Evolutionary conservation across 169 alveolate species (phyloP).

Genomic region (Theileria luwenshuni): DNA sequence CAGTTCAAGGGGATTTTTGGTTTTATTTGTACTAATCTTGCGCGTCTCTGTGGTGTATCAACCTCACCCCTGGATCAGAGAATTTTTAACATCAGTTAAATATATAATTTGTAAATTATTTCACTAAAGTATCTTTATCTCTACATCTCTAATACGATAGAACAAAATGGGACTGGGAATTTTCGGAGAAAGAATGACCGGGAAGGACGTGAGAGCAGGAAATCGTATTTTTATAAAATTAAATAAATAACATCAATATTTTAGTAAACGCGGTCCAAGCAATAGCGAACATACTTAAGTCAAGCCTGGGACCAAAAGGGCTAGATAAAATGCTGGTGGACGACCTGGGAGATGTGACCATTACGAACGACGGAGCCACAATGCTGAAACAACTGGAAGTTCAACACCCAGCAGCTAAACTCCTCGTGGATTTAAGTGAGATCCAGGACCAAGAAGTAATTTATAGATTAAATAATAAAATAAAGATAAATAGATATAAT

Average conservation of each 20-base stretch:
- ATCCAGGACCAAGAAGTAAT: slow-evolving; percentile 93
- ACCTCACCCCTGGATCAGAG: slow-evolving; percentile 3
- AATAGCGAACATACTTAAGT: slow-evolving; percentile 94
- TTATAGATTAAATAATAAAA: background rate
- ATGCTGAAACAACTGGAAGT: slow-evolving; percentile 96
- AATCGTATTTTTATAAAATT: slow-evolving; percentile 46
- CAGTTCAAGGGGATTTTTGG: too few relatives aligned
- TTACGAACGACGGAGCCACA: slow-evolving; percentile 99
- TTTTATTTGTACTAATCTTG: slow-evolving; percentile 8
- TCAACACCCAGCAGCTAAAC: slow-evolving; percentile 99
- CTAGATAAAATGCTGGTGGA: slow-evolving; percentile 99
- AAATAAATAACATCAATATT: slow-evolving; percentile 1
- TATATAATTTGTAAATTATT: slow-evolving; percentile 19
- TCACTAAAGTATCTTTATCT: background rate
- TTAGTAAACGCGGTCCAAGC: slow-evolving; percentile 96
- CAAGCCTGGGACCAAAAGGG: slow-evolving; percentile 99
- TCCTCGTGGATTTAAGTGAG: slow-evolving; percentile 93
- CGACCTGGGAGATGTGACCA: slow-evolving; percentile 98
- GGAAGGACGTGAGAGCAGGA: slow-evolving; percentile 66
- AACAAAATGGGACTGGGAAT: slow-evolving; percentile 62
- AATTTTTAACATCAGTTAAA: too few relatives aligned
- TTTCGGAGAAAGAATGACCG: slow-evolving; percentile 63
- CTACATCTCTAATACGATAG: background rate
- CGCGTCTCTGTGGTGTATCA: slow-evolving; percentile 27
- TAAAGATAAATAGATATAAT: background rate